Conservation (phyloP, 257 asterid genomes). For the Prunella vulgaris region DNA sequence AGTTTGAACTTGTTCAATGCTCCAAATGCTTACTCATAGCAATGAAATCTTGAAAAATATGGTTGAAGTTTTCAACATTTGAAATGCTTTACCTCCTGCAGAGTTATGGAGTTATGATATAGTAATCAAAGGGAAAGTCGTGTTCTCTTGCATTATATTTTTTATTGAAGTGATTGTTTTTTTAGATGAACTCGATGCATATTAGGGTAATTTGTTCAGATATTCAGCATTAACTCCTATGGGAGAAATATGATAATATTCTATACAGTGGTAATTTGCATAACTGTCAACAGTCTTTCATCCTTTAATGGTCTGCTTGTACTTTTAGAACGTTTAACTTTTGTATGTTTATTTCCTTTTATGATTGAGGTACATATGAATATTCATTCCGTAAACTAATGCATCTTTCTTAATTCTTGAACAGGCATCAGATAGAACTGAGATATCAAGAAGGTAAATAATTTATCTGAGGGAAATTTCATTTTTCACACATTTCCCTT, state of each 20-base stretch:
- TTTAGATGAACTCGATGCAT: not conserved
- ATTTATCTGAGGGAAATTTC: constrained; percentile 1
- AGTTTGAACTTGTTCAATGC: not conserved
- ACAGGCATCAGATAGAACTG: constrained; percentile 44
- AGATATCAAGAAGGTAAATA: constrained; percentile 32
- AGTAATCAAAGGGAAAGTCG: not conserved
- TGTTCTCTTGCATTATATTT: not conserved
- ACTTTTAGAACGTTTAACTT: not conserved
- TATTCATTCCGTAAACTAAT: constrained; percentile 5
- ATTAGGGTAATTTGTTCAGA: not conserved
- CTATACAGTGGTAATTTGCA: not conserved
- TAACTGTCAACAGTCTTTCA: not conserved
- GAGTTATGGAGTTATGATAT: not conserved
- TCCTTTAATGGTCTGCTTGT: not conserved
- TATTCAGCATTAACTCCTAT: not conserved
- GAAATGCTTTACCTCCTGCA: not conserved
- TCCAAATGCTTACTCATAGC: not conserved
- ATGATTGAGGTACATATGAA: not conserved
- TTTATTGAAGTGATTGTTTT: not conserved
- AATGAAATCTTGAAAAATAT: not conserved
- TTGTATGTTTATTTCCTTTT: not conserved
- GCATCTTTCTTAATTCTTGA: constrained; percentile 6
- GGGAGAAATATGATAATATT: not conserved
- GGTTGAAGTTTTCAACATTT: not conserved
- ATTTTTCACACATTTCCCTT: constrained; percentile 1